Evolutionary conservation across 2,329 filamentous ascomycete species (phyloP), one percentile per base, ranked within the genome.

Genomic region (Cyphellophora europaea): DNA sequence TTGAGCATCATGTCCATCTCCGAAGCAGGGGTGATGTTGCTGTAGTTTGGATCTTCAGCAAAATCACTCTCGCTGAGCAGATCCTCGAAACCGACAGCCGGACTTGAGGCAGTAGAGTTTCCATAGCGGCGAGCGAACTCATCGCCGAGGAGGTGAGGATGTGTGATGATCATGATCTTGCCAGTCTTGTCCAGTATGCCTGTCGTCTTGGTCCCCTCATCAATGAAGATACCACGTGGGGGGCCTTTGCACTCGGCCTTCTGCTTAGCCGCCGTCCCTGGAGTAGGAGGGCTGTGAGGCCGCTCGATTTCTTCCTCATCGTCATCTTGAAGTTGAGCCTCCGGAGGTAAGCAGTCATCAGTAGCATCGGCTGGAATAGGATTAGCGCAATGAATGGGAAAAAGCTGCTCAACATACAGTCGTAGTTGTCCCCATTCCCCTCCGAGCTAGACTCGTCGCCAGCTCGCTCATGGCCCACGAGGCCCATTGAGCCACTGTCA

Each of bases 1-100:
- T 79, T 79, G 62, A 88, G 77, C 82, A 88, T 87, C 45, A 88
- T 70, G 40, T 85, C 82, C 37, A 78, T 77, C 12, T 77, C 74
- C 40, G 81, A 38, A 19, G 17, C 28, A 11, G 25, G 32, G 19
- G 37, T 23, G 16, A 41, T 35, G 23, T 30, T 41, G 27, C 12
- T 35, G 35, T 33, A 32, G 18, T 43, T 47, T 42, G 31, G 65
- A 63, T n/a, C n/a, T n/a, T n/a, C n/a, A n/a, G n/a, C n/a, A 6
- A 57, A 59, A 29, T 67, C 63, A 37, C 59, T 67, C 36, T 66
- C 63, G 37, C 65, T 43, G 27, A 49, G 42, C 17, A 47, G 45
- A 25, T 48, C 45, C 10, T 43, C 42, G 35, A 49, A 49, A 19
- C 43, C 40, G 12, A 43, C 33, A 23, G 42, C 42, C 8, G 45